These are phyloP conservation scores for Myrmaecium sp. DNA, from an alignment of 2,329 filamentous ascomycete genomes.

Conservation along the genomic window DNA sequence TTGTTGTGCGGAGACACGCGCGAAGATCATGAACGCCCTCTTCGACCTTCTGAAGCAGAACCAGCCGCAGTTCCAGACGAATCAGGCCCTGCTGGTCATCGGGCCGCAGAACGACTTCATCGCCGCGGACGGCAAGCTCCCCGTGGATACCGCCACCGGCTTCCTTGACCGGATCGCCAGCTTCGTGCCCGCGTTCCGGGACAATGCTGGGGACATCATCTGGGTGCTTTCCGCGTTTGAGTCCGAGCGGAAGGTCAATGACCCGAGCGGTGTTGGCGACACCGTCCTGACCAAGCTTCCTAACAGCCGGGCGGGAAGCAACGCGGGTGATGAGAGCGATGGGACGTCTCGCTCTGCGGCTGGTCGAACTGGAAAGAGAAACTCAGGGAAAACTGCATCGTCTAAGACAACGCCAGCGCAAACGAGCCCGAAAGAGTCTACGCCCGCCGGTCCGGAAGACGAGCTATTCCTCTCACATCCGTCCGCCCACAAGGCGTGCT, in stretches of 20 bases:
- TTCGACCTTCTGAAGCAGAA: conserved; percentile 28
- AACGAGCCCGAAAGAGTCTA: conserved; percentile 13
- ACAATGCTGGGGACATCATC: conserved; percentile 50
- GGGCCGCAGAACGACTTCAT: conserved; percentile 89
- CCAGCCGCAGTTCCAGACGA: conserved; percentile 36
- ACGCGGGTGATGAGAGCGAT: conserved; percentile 17
- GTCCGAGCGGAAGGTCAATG: conserved; percentile 39
- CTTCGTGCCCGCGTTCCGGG: conserved; percentile 57
- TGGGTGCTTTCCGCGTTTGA: conserved; percentile 72
- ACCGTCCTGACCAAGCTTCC: conserved; percentile 25
- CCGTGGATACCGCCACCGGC: conserved; percentile 43
- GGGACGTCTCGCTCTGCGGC: conserved; percentile 6
- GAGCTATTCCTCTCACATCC: conserved; percentile 28
- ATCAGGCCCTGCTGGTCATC: conserved; percentile 60
- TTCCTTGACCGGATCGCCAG: conserved; percentile 51
- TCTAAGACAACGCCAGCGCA: not conserved
- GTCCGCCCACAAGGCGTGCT: conserved; percentile 22
- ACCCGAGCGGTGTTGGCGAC: conserved; percentile 29
- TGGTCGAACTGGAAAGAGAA: conserved; percentile 7
- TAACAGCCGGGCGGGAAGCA: conserved; percentile 13
- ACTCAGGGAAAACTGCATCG: not conserved
- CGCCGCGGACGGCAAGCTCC: conserved; percentile 47
- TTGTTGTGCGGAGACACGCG: no score
- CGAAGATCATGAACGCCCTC: conserved; percentile 28
- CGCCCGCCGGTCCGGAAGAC: conserved; percentile 20